These are phyloP conservation scores for Pythium sp. DNA, from an alignment of 352 stramenopile species.

Conservation along the genomic window DNA sequence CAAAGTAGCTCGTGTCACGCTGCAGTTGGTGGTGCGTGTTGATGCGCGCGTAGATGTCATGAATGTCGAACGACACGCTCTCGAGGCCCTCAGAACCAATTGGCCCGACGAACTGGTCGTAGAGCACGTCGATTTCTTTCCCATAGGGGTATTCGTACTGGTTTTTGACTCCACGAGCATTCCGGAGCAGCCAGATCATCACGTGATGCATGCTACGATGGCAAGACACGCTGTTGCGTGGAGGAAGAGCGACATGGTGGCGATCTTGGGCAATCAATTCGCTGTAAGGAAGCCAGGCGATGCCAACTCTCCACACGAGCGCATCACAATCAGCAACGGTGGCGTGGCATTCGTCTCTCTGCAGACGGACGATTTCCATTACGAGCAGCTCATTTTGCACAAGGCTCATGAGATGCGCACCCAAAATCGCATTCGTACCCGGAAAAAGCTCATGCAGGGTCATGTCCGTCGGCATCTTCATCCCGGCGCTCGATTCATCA, in stretches of 20 bases:
- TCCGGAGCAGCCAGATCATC: slow-evolving; percentile 60
- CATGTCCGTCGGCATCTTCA: slow-evolving; percentile 9
- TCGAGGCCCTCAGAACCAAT: neutral
- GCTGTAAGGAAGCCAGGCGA: slow-evolving; percentile 40
- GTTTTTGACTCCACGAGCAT: slow-evolving; percentile 10
- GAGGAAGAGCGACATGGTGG: slow-evolving; percentile 2
- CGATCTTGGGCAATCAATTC: slow-evolving; percentile 9
- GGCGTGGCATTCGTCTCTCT: neutral
- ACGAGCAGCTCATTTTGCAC: slow-evolving; percentile 29
- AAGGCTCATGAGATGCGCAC: slow-evolving; percentile 20
- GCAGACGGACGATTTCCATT: slow-evolving; percentile 31
- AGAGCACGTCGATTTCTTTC: slow-evolving; percentile 54
- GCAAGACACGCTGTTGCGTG: slow-evolving; percentile 10
- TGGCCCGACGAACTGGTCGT: slow-evolving; percentile 22
- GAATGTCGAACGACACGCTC: slow-evolving; percentile 35
- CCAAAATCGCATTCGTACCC: slow-evolving; percentile 15
- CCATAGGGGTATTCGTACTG: slow-evolving; percentile 47
- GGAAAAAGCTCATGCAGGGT: slow-evolving; percentile 28
- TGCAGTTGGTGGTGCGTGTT: slow-evolving; percentile 33
- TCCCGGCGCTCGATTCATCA: neutral
- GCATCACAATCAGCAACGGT: neutral
- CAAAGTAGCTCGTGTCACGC: slow-evolving; percentile 29
- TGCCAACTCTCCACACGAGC: slow-evolving; percentile 26
- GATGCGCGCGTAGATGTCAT: slow-evolving; percentile 61
- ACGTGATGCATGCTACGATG: slow-evolving; percentile 35